Evolutionary conservation across 495 filamentous ascomycete genomes (phyloP).

Genomic region (Apodospora peruviana): DNA sequence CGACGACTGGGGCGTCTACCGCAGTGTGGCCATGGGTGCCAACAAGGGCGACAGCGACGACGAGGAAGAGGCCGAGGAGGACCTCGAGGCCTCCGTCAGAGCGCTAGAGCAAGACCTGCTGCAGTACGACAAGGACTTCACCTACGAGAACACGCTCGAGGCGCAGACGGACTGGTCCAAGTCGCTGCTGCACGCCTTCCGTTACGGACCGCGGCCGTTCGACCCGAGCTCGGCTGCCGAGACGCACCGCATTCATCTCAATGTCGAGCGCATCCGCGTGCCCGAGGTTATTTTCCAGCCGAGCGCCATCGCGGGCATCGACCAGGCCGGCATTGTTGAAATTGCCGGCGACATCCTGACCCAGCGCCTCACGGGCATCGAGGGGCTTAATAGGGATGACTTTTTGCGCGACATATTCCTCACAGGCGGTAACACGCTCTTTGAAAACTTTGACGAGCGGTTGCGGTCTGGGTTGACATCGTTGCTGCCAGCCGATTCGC

Average conservation of each 20-base stretch:
- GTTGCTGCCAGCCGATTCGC: constrained; percentile 62
- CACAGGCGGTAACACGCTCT: constrained; percentile 88
- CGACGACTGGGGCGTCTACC: constrained; percentile 95
- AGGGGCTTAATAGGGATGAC: constrained; percentile 49
- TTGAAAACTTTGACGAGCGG: constrained; percentile 80
- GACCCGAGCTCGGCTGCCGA: constrained; percentile 75
- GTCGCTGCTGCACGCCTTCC: constrained; percentile 79
- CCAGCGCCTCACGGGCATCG: constrained; percentile 58
- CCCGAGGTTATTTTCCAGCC: constrained; percentile 96
- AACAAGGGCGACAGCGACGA: constrained; percentile 59
- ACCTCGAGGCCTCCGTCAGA: constrained; percentile 65
- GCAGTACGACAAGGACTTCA: constrained; percentile 80
- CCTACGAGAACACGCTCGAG: constrained; percentile 81
- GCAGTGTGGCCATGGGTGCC: constrained; percentile 74
- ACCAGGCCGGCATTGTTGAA: constrained; percentile 90
- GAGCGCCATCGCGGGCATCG: constrained; percentile 80
- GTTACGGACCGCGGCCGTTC: constrained; percentile 79
- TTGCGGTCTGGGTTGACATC: constrained; percentile 65
- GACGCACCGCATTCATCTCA: constrained; percentile 84
- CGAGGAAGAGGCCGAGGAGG: constrained; percentile 83
- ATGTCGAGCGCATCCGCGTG: constrained; percentile 93
- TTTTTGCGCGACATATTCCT: constrained; percentile 84
- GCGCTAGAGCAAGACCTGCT: constrained; percentile 77
- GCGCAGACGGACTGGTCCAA: constrained; percentile 94
- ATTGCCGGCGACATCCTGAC: constrained; percentile 80